Base-by-base conservation (phyloP, 805 yeast species). In the Middelhovenomyces tepae region DNA sequence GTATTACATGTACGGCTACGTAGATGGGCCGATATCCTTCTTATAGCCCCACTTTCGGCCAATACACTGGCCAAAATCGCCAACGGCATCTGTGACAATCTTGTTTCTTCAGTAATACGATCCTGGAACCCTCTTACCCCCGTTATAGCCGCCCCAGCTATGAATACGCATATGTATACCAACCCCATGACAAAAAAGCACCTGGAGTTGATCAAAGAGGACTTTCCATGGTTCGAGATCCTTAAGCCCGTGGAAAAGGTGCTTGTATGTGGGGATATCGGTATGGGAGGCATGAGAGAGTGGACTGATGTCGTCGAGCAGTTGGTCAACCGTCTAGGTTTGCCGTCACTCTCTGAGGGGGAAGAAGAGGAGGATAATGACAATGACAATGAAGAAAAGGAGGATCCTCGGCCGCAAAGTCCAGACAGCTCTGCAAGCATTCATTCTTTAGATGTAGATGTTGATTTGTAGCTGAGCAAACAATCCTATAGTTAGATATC, bases 281-380 rank as follows among this genome's bases (percentile, higher is more conserved):
- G 97, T 9, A 80, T 89, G 86, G 98, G 98, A 27, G 98, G 97
- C 32, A 89, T 89, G 98, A 76, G 89, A 71, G 97, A 91, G 51
- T 85, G 93, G 75, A 78, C 84, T 44, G 96, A 87, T 51, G 78
- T 91, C 45, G 95, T 86, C n/a, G 94, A 85, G 51, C 75, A 76
- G 43, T 65, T 86, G 32, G 89, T 80, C 10, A 37, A 34, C 6
- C 42, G 54, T 5, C 45, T 57, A 6, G 60, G 59, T 15, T 54
- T 50, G 4, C 46, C 40, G 7, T 43, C 43, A 1, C 48, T 44
- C 7, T 53, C 48, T 3, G 53, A 45, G 2, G 52, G 49, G 5
- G 50, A 42, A 10, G 50, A 45, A 7, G 51, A 44, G 5, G 54
- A 45, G 9, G 52, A 43, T 7, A 39, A 36, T 10, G 28, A 27